These are phyloP conservation scores for Paramecium octaurelia DNA, from an alignment of 73 alveolate species.

Conservation along the genomic window DNA sequence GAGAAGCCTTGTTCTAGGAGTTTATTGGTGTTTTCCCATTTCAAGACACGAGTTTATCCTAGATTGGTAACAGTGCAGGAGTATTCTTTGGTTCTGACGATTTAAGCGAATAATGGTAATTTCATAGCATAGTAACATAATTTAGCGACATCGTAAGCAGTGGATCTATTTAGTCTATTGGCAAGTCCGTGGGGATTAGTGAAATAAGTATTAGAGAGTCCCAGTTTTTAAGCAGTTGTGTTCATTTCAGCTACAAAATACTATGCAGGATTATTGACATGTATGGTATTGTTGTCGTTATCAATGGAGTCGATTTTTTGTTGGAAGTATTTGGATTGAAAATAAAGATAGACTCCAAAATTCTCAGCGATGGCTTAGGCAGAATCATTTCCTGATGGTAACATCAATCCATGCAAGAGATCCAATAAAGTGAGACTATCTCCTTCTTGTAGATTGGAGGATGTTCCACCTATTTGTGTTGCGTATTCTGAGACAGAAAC, in stretches of 20 bases:
- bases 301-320: neutral
- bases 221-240: conserved; percentile 57
- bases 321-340: conserved; percentile 34
- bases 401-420: conserved; percentile 77
- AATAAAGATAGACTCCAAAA: conserved; percentile 67
- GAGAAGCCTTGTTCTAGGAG: conserved; percentile 63
- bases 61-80: conserved; percentile 12
- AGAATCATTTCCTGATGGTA: conserved; percentile 88
- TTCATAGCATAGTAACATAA: conserved; percentile 62
- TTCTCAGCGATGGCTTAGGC: conserved; percentile 73
- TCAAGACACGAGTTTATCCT: neutral
- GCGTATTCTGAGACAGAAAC: conserved; percentile 59
- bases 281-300: neutral
- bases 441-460: conserved; percentile 67
- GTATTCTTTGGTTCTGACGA: conserved; percentile 62
- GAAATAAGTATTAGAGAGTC: conserved; percentile 71
- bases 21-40: conserved; percentile 79
- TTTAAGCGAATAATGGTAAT: conserved; percentile 56
- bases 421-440: conserved; percentile 70
- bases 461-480: conserved; percentile 67
- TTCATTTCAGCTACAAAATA: conserved; percentile 81
- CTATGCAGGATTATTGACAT: conserved; percentile 41
- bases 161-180: conserved; percentile 66
- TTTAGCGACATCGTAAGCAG: conserved; percentile 79
- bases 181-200: conserved; percentile 85